Evolutionary conservation across 2,329 filamentous ascomycete genomes (phyloP), one percentile per base, ranked within the genome.

Genomic region (Cadophora luteo-olivacea): DNA sequence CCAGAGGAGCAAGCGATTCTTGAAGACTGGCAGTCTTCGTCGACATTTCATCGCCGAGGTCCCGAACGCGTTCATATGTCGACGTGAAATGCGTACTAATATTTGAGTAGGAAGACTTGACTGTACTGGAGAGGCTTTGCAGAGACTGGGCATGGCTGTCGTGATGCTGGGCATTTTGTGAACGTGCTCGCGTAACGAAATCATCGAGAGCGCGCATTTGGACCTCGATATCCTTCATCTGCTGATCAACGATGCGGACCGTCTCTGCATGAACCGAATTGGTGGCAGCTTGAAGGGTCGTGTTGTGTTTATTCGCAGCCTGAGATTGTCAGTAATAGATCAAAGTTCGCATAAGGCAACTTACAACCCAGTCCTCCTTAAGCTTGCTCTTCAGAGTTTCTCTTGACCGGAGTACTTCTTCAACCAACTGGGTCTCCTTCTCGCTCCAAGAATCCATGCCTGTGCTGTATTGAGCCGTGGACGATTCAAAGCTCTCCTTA

Each of bases 151-250:
- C 80, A 72, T 97, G 92, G 32, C 86, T 85, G 32, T 89, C 84
- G 78, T 96, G 91, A 77, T 97, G 93, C 22, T 84, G 84, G 36
- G 91, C 88, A 78, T 97, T 98, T 75, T 97, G 91, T 1, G 87
- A 87, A 69, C 91, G 89, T 61, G 97, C 94, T 38, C 92, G 89
- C 38, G 90, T 86, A 49, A 98, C 93, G 75, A 97, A 97, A 72
- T 95, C 92, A 75, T 98, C 95, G 8, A 99, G 86, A 0, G 93
- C 92, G 67, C 90, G 88, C 87, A 99, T 94, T 79, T 98, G 93
- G n/a, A 85, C 86, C 69, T 92, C 91, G 77, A 99, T 91, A 73
- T 97, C 92, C 66, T 87, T 86, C 82, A 97, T 92, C 81, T 99
- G 96, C 67, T 92, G 90, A 76, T 95, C 92, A 14, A 98, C 94